Evolutionary conservation across 208 protist genomes (phyloP).

Genomic region (Acanthamoeba lugdunensis): DNA sequence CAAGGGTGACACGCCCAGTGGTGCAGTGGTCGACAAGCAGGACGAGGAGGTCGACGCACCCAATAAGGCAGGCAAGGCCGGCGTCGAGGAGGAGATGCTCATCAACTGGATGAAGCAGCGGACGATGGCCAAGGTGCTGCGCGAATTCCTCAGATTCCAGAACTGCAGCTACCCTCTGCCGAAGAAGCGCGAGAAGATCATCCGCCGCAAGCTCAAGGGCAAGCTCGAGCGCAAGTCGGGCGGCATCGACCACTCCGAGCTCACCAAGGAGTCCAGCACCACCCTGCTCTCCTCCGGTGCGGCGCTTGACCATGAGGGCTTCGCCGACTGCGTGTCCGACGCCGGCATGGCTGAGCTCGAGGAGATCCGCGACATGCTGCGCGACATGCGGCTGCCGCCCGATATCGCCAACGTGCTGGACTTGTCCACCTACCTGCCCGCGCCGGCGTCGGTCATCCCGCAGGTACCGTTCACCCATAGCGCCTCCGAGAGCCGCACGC

Average conservation of each 20-base stretch:
- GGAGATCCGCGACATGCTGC: slow-evolving; percentile 53
- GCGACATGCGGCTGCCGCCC: slow-evolving; percentile 28
- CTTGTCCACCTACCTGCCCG: background rate
- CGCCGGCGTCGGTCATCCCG: background rate
- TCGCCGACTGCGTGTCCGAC: background rate
- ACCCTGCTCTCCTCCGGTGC: background rate
- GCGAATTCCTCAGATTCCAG: slow-evolving; percentile 37
- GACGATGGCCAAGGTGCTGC: slow-evolving; percentile 59
- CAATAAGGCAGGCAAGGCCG: background rate
- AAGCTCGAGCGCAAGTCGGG: slow-evolving; percentile 14
- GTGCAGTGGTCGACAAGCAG: background rate
- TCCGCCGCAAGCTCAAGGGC: background rate
- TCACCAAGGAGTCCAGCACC: background rate
- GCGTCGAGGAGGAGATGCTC: background rate
- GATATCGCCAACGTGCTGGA: slow-evolving; percentile 60
- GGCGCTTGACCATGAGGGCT: background rate
- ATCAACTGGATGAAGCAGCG: slow-evolving; percentile 62
- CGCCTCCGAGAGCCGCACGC: background rate
- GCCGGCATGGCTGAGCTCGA: background rate
- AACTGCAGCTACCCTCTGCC: slow-evolving; percentile 5
- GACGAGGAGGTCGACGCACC: background rate
- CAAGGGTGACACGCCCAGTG: background rate
- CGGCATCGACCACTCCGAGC: background rate
- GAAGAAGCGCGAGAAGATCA: background rate
- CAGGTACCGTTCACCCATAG: background rate